Evolutionary conservation across 345 rosid genomes (phyloP).

Genomic region (Bruguiera gymnorhiza): DNA sequence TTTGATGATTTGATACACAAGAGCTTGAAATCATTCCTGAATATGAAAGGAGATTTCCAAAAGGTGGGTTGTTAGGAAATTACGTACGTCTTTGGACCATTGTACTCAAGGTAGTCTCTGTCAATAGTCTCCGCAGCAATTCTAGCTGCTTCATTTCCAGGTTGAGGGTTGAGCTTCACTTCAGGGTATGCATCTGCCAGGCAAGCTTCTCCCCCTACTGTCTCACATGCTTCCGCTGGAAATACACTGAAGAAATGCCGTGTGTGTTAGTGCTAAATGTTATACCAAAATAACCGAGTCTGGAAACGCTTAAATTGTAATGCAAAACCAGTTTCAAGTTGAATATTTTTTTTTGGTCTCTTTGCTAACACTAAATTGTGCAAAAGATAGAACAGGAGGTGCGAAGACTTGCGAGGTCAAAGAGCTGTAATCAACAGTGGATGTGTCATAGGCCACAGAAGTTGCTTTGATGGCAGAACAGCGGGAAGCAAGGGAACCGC

Average conservation of each 20-base stretch:
- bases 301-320: no score
- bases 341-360: no score
- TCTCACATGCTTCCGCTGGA: constrained; percentile 82
- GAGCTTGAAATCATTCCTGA: no score
- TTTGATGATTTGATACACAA: no score
- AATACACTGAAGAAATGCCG: constrained; percentile 42
- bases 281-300: not conserved
- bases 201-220: constrained; percentile 68
- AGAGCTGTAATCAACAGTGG: constrained; percentile 52
- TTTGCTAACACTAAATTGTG: not conserved
- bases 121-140: constrained; percentile 15
- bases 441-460: constrained; percentile 26
- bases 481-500: not conserved
- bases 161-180: constrained; percentile 31
- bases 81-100: constrained; percentile 42
- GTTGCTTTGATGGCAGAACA: constrained; percentile 29
- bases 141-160: constrained; percentile 7
- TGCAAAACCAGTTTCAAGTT: no score
- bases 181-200: constrained; percentile 64
- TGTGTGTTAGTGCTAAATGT: not conserved
- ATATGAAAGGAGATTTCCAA: no score
- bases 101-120: constrained; percentile 35
- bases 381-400: not conserved
- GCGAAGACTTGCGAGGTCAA: constrained; percentile 39
- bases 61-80: not conserved